Percentiles rank a stretch among this genome's conserved stretches.
Evolutionary conservation across 495 filamentous ascomycete species (phyloP).

Genomic region (Hypoxylon rickii): DNA sequence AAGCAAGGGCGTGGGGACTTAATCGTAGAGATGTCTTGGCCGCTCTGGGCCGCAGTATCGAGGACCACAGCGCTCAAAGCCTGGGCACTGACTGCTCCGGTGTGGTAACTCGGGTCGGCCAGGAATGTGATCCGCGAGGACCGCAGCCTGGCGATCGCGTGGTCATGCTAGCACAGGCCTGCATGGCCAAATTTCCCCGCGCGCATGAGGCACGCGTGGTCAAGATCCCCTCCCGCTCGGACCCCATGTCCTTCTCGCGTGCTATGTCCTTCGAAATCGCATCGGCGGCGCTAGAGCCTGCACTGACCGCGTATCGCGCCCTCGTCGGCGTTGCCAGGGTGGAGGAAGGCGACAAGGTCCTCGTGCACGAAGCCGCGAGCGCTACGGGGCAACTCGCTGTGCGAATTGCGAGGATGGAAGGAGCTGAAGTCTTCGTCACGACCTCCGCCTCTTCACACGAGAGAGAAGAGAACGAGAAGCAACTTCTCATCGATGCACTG

Average conservation of each 20-base stretch:
- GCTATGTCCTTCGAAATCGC: constrained; percentile 33
- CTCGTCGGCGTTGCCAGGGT: constrained; percentile 32
- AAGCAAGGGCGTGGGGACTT: too few species aligned
- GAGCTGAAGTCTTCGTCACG: constrained; percentile 57
- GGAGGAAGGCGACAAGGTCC: constrained; percentile 45
- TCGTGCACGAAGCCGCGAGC: constrained; percentile 54
- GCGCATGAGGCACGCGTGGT: neutral
- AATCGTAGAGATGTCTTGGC: too few species aligned
- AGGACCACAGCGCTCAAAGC: too few species aligned
- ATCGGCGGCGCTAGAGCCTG: neutral
- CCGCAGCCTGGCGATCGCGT: too few species aligned
- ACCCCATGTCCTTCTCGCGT: too few species aligned
- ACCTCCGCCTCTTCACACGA: too few species aligned
- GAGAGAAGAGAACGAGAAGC: constrained; percentile 42
- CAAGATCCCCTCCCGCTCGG: too few species aligned
- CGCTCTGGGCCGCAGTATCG: too few species aligned
- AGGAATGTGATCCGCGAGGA: too few species aligned
- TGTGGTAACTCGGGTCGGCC: too few species aligned
- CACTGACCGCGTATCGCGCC: constrained; percentile 51
- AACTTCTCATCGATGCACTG: constrained; percentile 43
- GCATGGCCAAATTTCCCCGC: constrained; percentile 27
- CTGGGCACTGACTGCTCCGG: too few species aligned
- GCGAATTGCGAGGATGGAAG: constrained; percentile 47
- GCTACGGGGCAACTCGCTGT: constrained; percentile 54
- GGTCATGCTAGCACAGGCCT: too few species aligned